Evolutionary conservation across 371 early-diverging fungal species (phyloP).

Genomic region (Mortierella polycephala): DNA sequence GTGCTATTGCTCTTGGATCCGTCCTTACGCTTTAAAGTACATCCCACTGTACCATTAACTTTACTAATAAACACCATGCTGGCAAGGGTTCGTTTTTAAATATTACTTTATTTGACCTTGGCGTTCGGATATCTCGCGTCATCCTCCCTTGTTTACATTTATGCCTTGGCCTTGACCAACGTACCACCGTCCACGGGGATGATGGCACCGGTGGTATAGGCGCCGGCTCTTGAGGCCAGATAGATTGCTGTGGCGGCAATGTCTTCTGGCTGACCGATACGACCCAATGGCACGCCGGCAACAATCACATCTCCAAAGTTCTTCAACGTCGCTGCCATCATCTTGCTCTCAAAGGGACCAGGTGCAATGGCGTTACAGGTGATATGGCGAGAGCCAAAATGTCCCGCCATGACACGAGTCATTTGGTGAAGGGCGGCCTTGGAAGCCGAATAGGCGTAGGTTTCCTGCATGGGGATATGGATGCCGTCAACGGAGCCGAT

Average conservation of each 20-base stretch:
- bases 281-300: slow-evolving; percentile 70
- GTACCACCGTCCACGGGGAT: slow-evolving; percentile 89
- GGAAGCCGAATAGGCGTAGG: slow-evolving; percentile 81
- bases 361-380: slow-evolving; percentile 93
- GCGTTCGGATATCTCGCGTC: too few species aligned
- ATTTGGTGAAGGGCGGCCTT: slow-evolving; percentile 87
- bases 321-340: slow-evolving; percentile 82
- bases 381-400: slow-evolving; percentile 72
- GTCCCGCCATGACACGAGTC: slow-evolving; percentile 74
- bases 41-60: background rate
- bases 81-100: too few species aligned
- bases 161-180: slow-evolving; percentile 58
- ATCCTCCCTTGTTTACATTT: background rate
- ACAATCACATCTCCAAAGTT: slow-evolving; percentile 68
- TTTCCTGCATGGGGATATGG: slow-evolving; percentile 66
- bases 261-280: slow-evolving; percentile 87
- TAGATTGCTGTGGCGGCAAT: slow-evolving; percentile 89
- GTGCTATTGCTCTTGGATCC: slow-evolving; percentile 19
- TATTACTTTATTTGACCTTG: too few species aligned
- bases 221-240: slow-evolving; percentile 80
- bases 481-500: slow-evolving; percentile 84
- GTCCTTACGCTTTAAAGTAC: slow-evolving; percentile 13
- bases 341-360: slow-evolving; percentile 88
- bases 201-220: slow-evolving; percentile 87
- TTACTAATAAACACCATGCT: too few species aligned